Conservation (phyloP, 2,329 filamentous ascomycete genomes). For the Seiridium unicorne region DNA sequence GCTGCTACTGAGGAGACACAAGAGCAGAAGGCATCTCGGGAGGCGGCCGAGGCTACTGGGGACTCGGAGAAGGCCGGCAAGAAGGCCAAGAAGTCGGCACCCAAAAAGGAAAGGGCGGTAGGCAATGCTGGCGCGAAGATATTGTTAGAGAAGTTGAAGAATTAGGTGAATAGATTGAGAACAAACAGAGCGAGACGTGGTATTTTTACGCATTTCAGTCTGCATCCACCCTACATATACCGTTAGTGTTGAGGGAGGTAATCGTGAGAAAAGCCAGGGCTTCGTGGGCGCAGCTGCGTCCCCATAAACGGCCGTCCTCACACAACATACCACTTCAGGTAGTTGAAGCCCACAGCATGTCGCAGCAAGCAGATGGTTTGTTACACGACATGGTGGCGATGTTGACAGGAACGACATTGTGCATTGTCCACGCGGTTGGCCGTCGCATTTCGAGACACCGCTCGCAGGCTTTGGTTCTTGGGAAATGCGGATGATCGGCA, state of each 20-base stretch:
- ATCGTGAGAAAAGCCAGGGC: neutral
- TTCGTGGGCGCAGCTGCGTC: neutral
- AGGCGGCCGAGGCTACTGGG: constrained; percentile 43
- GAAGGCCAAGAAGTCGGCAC: constrained; percentile 55
- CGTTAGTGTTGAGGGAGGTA: no score
- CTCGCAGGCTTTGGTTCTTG: neutral
- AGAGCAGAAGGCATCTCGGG: constrained; percentile 50
- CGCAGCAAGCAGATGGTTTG: neutral
- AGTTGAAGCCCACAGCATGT: neutral
- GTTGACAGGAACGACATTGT: neutral
- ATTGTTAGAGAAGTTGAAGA: constrained; percentile 55
- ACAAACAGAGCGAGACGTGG: neutral
- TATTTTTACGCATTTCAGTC: neutral
- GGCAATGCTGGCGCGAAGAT: constrained; percentile 64
- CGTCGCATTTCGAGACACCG: neutral
- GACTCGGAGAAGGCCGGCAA: constrained; percentile 59
- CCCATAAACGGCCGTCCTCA: no score
- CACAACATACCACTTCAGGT: no score
- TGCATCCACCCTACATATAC: no score
- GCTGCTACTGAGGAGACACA: constrained; percentile 60
- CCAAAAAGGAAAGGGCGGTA: constrained; percentile 40
- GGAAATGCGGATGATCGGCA: no score
- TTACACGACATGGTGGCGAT: neutral
- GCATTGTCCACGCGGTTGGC: neutral
- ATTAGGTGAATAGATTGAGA: neutral